A percentile compares a stretch with the other conserved stretches of the same genome.
phyloP scores from a whole-genome alignment of 495 filamentous ascomycete species.

The Xylaria grammica region DNA sequence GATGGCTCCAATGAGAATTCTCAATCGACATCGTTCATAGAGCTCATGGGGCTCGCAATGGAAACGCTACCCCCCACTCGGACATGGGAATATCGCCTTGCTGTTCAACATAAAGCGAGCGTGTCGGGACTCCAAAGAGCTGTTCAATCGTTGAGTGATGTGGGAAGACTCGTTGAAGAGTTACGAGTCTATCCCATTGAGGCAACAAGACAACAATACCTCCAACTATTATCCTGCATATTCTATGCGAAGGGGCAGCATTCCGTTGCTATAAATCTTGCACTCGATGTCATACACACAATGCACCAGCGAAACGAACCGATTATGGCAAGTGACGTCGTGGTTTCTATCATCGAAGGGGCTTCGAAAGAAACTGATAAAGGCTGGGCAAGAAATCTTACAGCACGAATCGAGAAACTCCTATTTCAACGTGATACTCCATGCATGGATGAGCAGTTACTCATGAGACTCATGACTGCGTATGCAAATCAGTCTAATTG shows the following conservation, averaged over 20 bases:
- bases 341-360: conserved; percentile 45
- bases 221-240: conserved; percentile 43
- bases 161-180: conserved; percentile 31
- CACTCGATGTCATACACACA: conserved; percentile 41
- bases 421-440: conserved; percentile 39
- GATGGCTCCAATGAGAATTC: conserved; percentile 3
- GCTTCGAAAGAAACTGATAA: conserved; percentile 19
- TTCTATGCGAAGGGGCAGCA: conserved; percentile 27
- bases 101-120: conserved; percentile 29
- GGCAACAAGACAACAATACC: conserved; percentile 37
- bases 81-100: conserved; percentile 40
- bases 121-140: background rate
- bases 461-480: conserved; percentile 53
- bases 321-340: conserved; percentile 43
- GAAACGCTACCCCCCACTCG: conserved; percentile 31
- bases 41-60: conserved; percentile 33
- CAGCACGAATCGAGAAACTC: conserved; percentile 33
- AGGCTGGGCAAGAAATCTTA: conserved; percentile 23
- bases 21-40: conserved; percentile 26
- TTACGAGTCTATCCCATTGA: conserved; percentile 36
- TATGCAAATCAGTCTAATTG: conserved; percentile 51
- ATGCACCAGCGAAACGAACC: conserved; percentile 44
- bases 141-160: background rate
- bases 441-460: conserved; percentile 54
- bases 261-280: conserved; percentile 33